These are phyloP conservation scores for Penicillium sp. DNA, from an alignment of 2,329 filamentous ascomycete species.

Conservation along the genomic window DNA sequence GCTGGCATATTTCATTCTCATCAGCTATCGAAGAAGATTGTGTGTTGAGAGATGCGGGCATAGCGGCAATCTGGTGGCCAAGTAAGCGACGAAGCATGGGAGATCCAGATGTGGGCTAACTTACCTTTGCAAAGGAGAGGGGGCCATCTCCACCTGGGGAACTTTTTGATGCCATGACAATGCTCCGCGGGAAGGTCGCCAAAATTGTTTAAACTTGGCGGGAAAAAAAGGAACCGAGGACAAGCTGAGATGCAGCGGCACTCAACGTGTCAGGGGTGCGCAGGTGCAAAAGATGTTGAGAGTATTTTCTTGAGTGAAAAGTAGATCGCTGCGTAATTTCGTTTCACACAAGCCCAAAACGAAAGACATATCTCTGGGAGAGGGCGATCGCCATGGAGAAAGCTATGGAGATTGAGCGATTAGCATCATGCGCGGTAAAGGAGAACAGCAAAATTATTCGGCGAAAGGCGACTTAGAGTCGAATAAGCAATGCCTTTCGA, in stretches of 20 bases:
- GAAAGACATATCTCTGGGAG: conserved; percentile 45
- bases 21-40: conserved; percentile 26
- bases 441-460: conserved; percentile 5
- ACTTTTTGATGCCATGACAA: conserved; percentile 35
- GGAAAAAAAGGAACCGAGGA: conserved; percentile 16
- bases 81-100: conserved; percentile 18
- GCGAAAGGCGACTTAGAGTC: conserved; percentile 3
- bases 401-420: conserved; percentile 24
- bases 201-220: conserved; percentile 19
- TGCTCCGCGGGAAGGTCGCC: conserved; percentile 15
- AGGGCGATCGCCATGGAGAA: conserved; percentile 43
- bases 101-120: conserved; percentile 41
- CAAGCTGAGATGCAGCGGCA: conserved; percentile 14
- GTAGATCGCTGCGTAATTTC: conserved; percentile 39
- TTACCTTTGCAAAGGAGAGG: conserved; percentile 74
- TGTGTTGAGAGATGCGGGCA: conserved; percentile 35
- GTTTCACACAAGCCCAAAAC: conserved; percentile 44
- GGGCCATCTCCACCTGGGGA: conserved; percentile 28
- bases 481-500: background rate
- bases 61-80: conserved; percentile 42
- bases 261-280: conserved; percentile 24
- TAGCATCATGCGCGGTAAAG: conserved; percentile 9
- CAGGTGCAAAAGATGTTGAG: conserved; percentile 21
- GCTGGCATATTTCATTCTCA: conserved; percentile 27
- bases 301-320: conserved; percentile 34